phyloP scores from a whole-genome alignment of 768 basidiomycete genomes.

The Calocera cornea region DNA sequence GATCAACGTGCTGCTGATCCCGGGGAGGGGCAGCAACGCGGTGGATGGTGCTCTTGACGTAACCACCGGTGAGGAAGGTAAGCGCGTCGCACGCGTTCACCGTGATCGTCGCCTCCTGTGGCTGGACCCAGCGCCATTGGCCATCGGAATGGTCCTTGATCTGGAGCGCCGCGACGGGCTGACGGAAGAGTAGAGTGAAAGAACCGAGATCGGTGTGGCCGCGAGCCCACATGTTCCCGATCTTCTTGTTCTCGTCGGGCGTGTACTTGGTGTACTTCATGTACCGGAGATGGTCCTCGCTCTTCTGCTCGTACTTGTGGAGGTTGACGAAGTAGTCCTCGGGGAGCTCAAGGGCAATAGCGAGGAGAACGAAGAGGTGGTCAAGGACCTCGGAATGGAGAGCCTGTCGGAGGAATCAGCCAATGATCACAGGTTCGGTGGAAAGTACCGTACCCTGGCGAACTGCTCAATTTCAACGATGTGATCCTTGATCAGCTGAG shows the following conservation, averaged over 20 bases:
- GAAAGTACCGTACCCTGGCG: slow-evolving; percentile 21
- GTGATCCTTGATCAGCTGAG: background rate
- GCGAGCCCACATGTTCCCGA: slow-evolving; percentile 18
- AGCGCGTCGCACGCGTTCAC: slow-evolving; percentile 27
- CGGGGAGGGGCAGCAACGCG: slow-evolving; percentile 28
- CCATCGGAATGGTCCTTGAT: slow-evolving; percentile 25
- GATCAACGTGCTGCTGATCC: slow-evolving; percentile 24
- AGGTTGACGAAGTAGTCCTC: slow-evolving; percentile 19
- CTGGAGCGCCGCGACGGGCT: slow-evolving; percentile 28
- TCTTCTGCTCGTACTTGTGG: slow-evolving; percentile 20
- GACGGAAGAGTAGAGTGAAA: slow-evolving; percentile 28
- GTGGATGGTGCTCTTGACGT: slow-evolving; percentile 28
- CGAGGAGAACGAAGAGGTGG: slow-evolving; percentile 24
- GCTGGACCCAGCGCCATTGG: slow-evolving; percentile 28
- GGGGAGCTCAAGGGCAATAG: slow-evolving; percentile 17
- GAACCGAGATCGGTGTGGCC: slow-evolving; percentile 24
- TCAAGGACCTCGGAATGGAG: slow-evolving; percentile 18
- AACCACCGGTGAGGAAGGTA: slow-evolving; percentile 27
- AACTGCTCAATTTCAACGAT: slow-evolving; percentile 3
- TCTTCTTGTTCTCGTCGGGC: slow-evolving; percentile 18
- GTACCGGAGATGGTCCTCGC: slow-evolving; percentile 35
- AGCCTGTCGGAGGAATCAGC: slow-evolving; percentile 25
- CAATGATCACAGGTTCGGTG: slow-evolving; percentile 16
- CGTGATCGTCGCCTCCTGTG: slow-evolving; percentile 28
- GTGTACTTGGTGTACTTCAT: slow-evolving; percentile 41